Conservation (phyloP, 2,329 filamentous ascomycete species). For the Colletotrichum sublineola region DNA sequence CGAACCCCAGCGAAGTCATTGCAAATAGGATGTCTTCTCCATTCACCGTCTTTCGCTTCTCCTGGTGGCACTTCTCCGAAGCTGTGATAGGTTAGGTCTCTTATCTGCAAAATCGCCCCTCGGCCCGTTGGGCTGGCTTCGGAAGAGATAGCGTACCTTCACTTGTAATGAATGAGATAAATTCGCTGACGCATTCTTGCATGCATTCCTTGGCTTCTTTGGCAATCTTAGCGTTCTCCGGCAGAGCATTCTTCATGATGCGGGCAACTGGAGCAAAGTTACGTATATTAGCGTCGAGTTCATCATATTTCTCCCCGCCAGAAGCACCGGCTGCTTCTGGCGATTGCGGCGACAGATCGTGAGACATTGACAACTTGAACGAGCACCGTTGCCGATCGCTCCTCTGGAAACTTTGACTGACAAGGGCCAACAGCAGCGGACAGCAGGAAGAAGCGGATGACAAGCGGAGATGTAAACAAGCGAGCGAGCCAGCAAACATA, state of each 20-base stretch:
- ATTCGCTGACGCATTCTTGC: slow-evolving; percentile 99
- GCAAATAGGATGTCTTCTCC: slow-evolving; percentile 98
- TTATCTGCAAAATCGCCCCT: slow-evolving; percentile 39
- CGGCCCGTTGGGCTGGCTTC: neutral
- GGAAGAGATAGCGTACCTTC: slow-evolving; percentile 78
- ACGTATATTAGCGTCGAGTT: slow-evolving; percentile 91
- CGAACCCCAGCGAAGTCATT: slow-evolving; percentile 98
- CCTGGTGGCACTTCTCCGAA: slow-evolving; percentile 98
- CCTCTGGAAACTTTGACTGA: neutral
- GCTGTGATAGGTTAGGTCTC: slow-evolving; percentile 67
- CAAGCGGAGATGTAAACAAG: slow-evolving; percentile 7
- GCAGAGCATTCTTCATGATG: slow-evolving; percentile 98
- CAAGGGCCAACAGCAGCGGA: slow-evolving; percentile 29
- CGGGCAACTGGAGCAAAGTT: slow-evolving; percentile 96
- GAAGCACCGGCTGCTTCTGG: slow-evolving; percentile 62
- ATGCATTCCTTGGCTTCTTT: slow-evolving; percentile 99
- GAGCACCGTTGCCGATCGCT: neutral
- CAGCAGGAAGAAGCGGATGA: slow-evolving; percentile 25
- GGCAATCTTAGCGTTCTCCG: slow-evolving; percentile 98
- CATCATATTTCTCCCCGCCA: slow-evolving; percentile 63
- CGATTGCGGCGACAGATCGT: slow-evolving; percentile 67
- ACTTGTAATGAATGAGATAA: slow-evolving; percentile 98
- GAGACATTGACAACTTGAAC: slow-evolving; percentile 66
- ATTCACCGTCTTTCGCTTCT: slow-evolving; percentile 99
- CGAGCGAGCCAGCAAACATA: slow-evolving; percentile 3